These are phyloP conservation scores for Lipomyces yamanashiensis DNA, from an alignment of 805 yeast genomes.

Conservation along the genomic window DNA sequence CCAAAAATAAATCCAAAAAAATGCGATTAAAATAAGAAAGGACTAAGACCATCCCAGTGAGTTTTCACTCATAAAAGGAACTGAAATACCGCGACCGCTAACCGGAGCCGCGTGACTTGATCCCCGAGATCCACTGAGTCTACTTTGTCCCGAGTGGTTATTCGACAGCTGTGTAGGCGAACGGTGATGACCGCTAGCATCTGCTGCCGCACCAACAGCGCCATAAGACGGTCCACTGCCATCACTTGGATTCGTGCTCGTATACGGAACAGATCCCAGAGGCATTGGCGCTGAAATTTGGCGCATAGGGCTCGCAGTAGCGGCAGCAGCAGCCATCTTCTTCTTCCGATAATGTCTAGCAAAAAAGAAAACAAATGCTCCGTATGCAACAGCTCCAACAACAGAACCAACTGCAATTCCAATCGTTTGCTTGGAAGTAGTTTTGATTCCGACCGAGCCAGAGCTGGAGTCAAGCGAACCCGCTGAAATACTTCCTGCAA, in stretches of 20 bases:
- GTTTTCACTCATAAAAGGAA: conserved; percentile 50
- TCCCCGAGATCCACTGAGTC: conserved; percentile 20
- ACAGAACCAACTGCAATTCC: conserved; percentile 86
- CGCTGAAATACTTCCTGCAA: conserved; percentile 19
- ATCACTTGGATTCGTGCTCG: background rate
- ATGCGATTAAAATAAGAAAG: background rate
- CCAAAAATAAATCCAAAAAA: background rate
- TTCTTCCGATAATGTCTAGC: conserved; percentile 53
- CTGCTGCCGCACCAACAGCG: conserved; percentile 3
- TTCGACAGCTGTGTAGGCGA: conserved; percentile 16
- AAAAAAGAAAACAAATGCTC: conserved; percentile 61
- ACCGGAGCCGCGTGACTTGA: conserved; percentile 26
- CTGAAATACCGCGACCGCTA: conserved; percentile 45
- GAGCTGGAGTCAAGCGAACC: conserved; percentile 45
- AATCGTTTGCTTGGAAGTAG: conserved; percentile 56
- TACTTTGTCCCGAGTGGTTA: conserved; percentile 19
- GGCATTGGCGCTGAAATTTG: conserved; percentile 34
- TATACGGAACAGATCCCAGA: conserved; percentile 6
- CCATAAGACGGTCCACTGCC: background rate
- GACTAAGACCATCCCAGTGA: conserved; percentile 47
- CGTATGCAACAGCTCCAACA: conserved; percentile 71
- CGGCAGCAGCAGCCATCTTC: conserved; percentile 21
- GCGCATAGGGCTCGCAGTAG: conserved; percentile 13
- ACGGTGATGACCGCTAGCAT: conserved; percentile 28
- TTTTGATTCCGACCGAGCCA: conserved; percentile 37